Evolutionary conservation across 2,329 filamentous ascomycete species (phyloP).

Genomic region (Pezicula neosporulosa): DNA sequence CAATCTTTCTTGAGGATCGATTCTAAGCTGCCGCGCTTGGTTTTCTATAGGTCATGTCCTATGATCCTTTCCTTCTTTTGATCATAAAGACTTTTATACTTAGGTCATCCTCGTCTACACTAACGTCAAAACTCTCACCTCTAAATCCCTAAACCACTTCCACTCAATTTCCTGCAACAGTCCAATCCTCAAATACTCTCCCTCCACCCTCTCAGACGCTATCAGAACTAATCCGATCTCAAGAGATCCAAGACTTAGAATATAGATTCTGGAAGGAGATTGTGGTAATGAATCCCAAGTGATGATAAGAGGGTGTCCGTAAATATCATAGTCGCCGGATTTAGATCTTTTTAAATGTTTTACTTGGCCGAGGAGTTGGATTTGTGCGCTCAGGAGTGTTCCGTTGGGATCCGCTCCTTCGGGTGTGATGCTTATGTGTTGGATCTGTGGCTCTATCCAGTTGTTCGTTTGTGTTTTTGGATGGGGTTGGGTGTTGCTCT

Average conservation of each 20-base stretch:
- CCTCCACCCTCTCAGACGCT: not conserved
- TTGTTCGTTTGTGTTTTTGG: not conserved
- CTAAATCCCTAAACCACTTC: not conserved
- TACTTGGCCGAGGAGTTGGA: conserved; percentile 1
- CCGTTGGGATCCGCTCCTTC: conserved; percentile 4
- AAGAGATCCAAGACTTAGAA: conserved; percentile 2
- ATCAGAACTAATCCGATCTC: not conserved
- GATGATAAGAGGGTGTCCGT: not conserved
- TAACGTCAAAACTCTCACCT: not conserved
- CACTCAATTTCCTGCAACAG: not conserved
- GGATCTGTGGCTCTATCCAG: not conserved
- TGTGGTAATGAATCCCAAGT: conserved; percentile 6
- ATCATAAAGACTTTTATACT: too few relatives aligned
- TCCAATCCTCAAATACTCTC: not conserved
- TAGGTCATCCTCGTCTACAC: too few relatives aligned
- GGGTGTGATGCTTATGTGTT: not conserved
- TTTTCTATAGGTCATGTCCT: too few relatives aligned
- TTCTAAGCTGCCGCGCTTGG: too few relatives aligned
- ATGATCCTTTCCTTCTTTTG: too few relatives aligned
- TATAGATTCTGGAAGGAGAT: not conserved
- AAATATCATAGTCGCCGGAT: not conserved
- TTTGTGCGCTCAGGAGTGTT: conserved; percentile 2
- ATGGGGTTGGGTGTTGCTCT: not conserved
- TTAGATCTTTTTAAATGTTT: conserved; percentile 1
- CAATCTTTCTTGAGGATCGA: too few relatives aligned